Evolutionary conservation across 2,329 filamentous ascomycete species (phyloP).

Genomic region (Botryotinia narcissicola): DNA sequence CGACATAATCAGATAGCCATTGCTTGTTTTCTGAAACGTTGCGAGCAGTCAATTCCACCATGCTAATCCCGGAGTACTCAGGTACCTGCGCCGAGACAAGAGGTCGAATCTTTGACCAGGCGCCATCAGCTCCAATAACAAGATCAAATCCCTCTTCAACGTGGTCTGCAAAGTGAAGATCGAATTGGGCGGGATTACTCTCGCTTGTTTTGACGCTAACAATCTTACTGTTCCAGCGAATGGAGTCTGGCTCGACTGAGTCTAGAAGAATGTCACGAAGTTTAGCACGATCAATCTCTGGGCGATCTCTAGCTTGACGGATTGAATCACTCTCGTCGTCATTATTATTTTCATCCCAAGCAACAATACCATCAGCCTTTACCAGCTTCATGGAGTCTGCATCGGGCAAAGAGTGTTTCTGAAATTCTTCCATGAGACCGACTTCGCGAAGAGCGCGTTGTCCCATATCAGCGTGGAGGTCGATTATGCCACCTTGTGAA

Average conservation of each 20-base stretch:
- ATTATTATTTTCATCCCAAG: slow-evolving; percentile 27
- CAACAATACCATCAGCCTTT: slow-evolving; percentile 32
- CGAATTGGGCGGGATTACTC: slow-evolving; percentile 20
- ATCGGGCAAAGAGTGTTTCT: slow-evolving; percentile 43
- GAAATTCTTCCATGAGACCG: slow-evolving; percentile 36
- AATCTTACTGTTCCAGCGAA: slow-evolving; percentile 45
- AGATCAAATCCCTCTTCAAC: slow-evolving; percentile 38
- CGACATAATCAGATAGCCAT: slow-evolving; percentile 41
- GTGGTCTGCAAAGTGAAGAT: slow-evolving; percentile 24
- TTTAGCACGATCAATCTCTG: slow-evolving; percentile 43
- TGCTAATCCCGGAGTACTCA: slow-evolving; percentile 40
- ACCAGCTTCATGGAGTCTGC: slow-evolving; percentile 44
- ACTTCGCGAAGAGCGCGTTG: slow-evolving; percentile 38
- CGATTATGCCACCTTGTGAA: slow-evolving; percentile 45
- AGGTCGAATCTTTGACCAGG: slow-evolving; percentile 42
- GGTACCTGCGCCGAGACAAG: slow-evolving; percentile 38
- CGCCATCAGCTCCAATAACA: slow-evolving; percentile 44
- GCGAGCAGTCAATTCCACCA: slow-evolving; percentile 37
- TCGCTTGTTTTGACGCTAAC: slow-evolving; percentile 16
- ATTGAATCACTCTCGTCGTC: slow-evolving; percentile 1
- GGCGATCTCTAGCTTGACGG: slow-evolving; percentile 29
- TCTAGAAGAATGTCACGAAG: slow-evolving; percentile 41
- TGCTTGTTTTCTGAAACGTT: slow-evolving; percentile 38
- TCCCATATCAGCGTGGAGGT: slow-evolving; percentile 42
- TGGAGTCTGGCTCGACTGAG: slow-evolving; percentile 35